A percentile compares a stretch with the other conserved stretches of the same genome.
These are phyloP conservation scores for Diddensiella transvaalensis DNA, from an alignment of 805 yeast species.

Conservation along the genomic window DNA sequence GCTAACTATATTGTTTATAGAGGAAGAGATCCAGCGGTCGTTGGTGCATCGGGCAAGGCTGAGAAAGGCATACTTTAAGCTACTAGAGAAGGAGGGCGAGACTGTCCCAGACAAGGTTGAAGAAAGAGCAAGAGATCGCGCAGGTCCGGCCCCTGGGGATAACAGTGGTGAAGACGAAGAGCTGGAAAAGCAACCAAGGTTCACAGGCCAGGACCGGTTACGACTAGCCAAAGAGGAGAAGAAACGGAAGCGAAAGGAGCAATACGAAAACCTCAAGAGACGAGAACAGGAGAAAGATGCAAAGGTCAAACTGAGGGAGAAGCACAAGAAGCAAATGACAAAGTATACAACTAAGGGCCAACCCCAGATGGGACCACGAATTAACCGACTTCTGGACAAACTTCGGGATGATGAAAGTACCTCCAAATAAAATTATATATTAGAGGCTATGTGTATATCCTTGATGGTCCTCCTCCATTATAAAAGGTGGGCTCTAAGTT, in stretches of 20 bases:
- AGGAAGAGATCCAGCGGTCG: constrained; percentile 65
- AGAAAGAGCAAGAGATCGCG: background rate
- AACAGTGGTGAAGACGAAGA: constrained; percentile 23
- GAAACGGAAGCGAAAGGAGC: constrained; percentile 42
- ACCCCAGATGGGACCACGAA: constrained; percentile 88
- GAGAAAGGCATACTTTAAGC: constrained; percentile 75
- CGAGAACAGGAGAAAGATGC: constrained; percentile 40
- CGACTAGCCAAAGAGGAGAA: constrained; percentile 39
- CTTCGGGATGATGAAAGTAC: constrained; percentile 41
- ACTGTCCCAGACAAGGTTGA: constrained; percentile 42
- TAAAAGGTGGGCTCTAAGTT: background rate
- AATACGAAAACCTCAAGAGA: constrained; percentile 39
- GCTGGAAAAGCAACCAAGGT: constrained; percentile 16
- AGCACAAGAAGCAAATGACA: constrained; percentile 43
- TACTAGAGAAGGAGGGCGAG: constrained; percentile 69
- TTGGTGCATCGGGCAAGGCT: constrained; percentile 76
- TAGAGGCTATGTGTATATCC: background rate
- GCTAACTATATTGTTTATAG: background rate
- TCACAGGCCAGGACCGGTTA: constrained; percentile 32
- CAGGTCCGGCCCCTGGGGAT: constrained; percentile 15
- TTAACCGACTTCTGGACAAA: constrained; percentile 71
- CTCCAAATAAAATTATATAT: background rate
- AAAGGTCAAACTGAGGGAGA: constrained; percentile 38
- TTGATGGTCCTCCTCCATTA: background rate
- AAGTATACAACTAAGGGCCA: constrained; percentile 73